Base-by-base conservation (phyloP, 495 filamentous ascomycete species). In the Parathielavia appendiculata region DNA sequence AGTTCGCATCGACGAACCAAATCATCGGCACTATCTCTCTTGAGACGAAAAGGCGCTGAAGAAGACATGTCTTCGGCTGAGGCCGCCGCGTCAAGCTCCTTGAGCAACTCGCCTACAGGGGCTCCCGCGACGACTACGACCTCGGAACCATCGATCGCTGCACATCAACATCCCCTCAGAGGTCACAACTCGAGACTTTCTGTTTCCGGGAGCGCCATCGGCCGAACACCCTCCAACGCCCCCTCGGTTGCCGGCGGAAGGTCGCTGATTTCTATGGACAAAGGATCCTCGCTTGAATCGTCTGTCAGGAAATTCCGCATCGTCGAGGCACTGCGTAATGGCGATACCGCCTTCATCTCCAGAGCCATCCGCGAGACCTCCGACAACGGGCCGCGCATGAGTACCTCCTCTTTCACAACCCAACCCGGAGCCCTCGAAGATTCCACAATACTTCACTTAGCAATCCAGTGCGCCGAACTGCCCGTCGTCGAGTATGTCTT, bases 401-500 rank as follows among this genome's bases (percentile, higher is more conserved):
- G 80, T 69, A 80, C 69, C 17, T 80, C 82, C 34, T 79, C 83
- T 26, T 75, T 81, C 54, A 73, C 78, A 34, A 66, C 69, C 26
- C 67, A 73, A 11, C 68, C 72, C 22, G 72, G 72, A 5, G 71
- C 75, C 10, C 59, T 92, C 17, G 88, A 91, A 43, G 90, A 92
- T 40, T 93, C 91, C 2, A 90, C 89, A 0, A 85, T 96, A 41
- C 79, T 98, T 16, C 95, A 97, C 71, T 76, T 98, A 51, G 92
- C 93, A 26, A 89, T 97, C n/a, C 93, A 97, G 69, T 98, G 93
- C 66, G 95, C 95, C 17, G 92, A 97, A 65, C 81, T 87, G 26
- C 86, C 88, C n/a, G 91, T 98, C 13, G 86, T 98, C n/a, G 95
- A 98, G 72, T 96, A 89, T 63, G 86, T 97, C 9, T 73, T 98